Conservation (phyloP, 2,329 filamentous ascomycete species). For the Colletotrichum sp. region DNA sequence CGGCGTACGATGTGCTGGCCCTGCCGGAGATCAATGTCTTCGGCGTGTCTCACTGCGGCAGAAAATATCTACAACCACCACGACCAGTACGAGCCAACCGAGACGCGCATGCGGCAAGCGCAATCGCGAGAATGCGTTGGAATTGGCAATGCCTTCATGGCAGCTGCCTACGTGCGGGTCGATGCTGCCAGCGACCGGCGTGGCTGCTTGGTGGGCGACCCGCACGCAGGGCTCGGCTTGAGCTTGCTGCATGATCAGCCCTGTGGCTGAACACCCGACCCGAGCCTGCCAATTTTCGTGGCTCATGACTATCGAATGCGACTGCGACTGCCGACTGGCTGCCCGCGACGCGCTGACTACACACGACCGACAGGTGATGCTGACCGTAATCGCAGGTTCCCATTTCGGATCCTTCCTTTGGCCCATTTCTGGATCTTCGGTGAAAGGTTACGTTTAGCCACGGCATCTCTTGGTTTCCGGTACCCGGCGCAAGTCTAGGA, state of each 20-base stretch:
- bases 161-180: background rate
- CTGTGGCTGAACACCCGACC: background rate
- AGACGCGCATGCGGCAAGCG: background rate
- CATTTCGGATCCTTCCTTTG: conserved; percentile 18
- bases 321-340: background rate
- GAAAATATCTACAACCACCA: background rate
- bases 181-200: background rate
- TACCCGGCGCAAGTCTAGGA: conserved; percentile 20
- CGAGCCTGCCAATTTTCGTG: background rate
- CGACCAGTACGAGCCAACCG: background rate
- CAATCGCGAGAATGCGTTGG: background rate
- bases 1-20: background rate
- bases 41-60: background rate
- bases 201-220: background rate
- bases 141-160: background rate
- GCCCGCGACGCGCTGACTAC: background rate
- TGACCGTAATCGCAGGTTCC: conserved; percentile 6
- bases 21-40: background rate
- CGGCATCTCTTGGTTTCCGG: conserved; percentile 15
- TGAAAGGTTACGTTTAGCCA: conserved; percentile 30
- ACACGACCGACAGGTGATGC: background rate
- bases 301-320: background rate
- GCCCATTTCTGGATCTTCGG: conserved; percentile 35
- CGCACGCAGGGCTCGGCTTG: background rate
- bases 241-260: background rate